Conservation (phyloP, 768 basidiomycete genomes). For the Collybiopsis confluens region DNA sequence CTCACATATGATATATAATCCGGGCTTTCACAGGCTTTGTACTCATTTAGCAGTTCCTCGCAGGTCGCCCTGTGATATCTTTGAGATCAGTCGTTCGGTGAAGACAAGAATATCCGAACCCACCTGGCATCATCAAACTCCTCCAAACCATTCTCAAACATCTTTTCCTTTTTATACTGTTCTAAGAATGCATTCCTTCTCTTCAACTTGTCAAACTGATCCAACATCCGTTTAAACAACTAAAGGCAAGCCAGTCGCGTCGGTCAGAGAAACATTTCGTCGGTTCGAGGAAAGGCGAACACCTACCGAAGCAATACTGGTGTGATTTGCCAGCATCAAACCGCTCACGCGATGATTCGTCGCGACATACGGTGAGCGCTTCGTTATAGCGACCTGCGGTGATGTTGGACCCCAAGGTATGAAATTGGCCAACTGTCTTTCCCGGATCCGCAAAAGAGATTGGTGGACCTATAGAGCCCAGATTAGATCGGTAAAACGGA, state of each 20-base stretch:
- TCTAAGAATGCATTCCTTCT: slow-evolving; percentile 94
- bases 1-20: slow-evolving; percentile 89
- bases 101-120: slow-evolving; percentile 12
- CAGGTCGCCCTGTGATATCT: slow-evolving; percentile 64
- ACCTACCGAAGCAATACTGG: slow-evolving; percentile 88
- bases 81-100: background rate
- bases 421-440: slow-evolving; percentile 94
- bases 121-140: slow-evolving; percentile 98
- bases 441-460: slow-evolving; percentile 92
- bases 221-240: slow-evolving; percentile 94
- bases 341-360: slow-evolving; percentile 95
- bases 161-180: slow-evolving; percentile 95
- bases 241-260: slow-evolving; percentile 23
- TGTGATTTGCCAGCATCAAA: slow-evolving; percentile 98
- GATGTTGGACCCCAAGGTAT: slow-evolving; percentile 99
- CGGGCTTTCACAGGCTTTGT: slow-evolving; percentile 92
- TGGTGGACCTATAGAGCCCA: slow-evolving; percentile 75
- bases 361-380: slow-evolving; percentile 82
- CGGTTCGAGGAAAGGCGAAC: slow-evolving; percentile 24
- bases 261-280: background rate
- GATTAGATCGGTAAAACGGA: slow-evolving; percentile 6
- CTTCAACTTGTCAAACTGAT: slow-evolving; percentile 86
- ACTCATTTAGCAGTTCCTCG: slow-evolving; percentile 87
- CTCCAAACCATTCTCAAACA: slow-evolving; percentile 89
- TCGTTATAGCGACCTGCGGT: slow-evolving; percentile 94